Evolutionary conservation across 129 eudicot genomes (phyloP).

Genomic region (Artemisia argyi): DNA sequence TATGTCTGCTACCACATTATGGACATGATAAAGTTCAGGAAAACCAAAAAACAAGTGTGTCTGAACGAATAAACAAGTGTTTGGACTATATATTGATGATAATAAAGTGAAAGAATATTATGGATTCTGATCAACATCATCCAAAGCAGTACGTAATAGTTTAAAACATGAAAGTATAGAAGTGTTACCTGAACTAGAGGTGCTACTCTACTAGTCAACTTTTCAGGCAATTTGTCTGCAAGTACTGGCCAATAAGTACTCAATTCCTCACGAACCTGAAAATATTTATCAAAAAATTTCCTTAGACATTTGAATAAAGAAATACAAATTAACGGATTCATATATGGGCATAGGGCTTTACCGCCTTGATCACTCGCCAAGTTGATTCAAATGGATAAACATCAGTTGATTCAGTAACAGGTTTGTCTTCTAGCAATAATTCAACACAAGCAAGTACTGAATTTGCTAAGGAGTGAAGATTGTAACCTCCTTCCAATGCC

Average conservation of each 20-base stretch:
- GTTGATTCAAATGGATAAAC: constrained; percentile 76
- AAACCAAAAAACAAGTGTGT: neutral
- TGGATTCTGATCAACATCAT: no score
- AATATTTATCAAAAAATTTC: neutral
- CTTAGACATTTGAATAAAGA: neutral
- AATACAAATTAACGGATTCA: no score
- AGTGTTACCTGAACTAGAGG: constrained; percentile 44
- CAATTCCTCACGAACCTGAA: constrained; percentile 76
- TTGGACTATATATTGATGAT: no score
- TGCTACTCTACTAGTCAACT: constrained; percentile 43
- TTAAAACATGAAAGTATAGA: no score
- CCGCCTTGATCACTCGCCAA: constrained; percentile 67
- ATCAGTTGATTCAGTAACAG: constrained; percentile 37
- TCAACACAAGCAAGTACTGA: constrained; percentile 78
- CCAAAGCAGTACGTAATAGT: no score
- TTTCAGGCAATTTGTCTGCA: constrained; percentile 49
- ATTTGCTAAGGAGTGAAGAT: constrained; percentile 67
- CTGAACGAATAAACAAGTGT: no score
- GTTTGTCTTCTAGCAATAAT: constrained; percentile 55
- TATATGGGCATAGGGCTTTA: constrained; percentile 7
- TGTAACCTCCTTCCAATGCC: constrained; percentile 89
- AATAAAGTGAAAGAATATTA: no score
- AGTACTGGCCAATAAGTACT: constrained; percentile 71
- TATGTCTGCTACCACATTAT: constrained; percentile 33
- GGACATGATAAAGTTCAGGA: constrained; percentile 14